Conservation (phyloP, 495 filamentous ascomycete genomes). For the Melanomma pulvis-pyrius region DNA sequence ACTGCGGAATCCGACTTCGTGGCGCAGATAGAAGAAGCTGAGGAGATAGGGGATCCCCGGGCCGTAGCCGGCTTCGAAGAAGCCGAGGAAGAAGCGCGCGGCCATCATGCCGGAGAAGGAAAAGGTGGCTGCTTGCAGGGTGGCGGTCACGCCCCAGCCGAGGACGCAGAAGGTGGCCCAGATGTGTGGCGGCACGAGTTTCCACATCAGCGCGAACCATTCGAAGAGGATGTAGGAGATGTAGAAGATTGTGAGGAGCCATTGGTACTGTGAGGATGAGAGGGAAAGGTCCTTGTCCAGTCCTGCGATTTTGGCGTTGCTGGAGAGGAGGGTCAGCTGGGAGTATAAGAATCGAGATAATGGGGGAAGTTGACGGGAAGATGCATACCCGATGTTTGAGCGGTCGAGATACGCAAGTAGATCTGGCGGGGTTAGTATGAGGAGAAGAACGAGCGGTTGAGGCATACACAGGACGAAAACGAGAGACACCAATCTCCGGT, state of each 20-base stretch:
- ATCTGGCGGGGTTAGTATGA: conserved; percentile 40
- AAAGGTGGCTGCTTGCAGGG: conserved; percentile 62
- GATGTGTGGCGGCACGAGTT: conserved; percentile 55
- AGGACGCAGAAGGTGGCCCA: conserved; percentile 44
- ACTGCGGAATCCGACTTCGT: conserved; percentile 74
- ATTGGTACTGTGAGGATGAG: conserved; percentile 58
- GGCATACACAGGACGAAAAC: conserved; percentile 65
- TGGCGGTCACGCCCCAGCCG: conserved; percentile 63
- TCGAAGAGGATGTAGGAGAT: conserved; percentile 77
- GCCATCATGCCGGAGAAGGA: conserved; percentile 31
- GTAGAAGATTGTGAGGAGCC: conserved; percentile 69
- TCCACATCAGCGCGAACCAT: conserved; percentile 67
- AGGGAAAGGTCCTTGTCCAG: conserved; percentile 65
- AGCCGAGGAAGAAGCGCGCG: conserved; percentile 34
- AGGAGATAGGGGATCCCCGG: conserved; percentile 70
- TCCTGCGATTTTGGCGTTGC: conserved; percentile 67
- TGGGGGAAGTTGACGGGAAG: neutral
- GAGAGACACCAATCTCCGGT: conserved; percentile 74
- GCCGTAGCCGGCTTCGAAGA: conserved; percentile 43
- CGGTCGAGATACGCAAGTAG: conserved; percentile 79
- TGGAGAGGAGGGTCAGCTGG: neutral
- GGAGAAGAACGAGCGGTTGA: neutral
- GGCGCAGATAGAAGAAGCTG: conserved; percentile 80
- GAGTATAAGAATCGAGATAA: neutral
- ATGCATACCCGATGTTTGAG: conserved; percentile 56